These are phyloP conservation scores for Wallemia hederae DNA, from an alignment of 1,284 basidiomycete genomes.

Conservation along the genomic window DNA sequence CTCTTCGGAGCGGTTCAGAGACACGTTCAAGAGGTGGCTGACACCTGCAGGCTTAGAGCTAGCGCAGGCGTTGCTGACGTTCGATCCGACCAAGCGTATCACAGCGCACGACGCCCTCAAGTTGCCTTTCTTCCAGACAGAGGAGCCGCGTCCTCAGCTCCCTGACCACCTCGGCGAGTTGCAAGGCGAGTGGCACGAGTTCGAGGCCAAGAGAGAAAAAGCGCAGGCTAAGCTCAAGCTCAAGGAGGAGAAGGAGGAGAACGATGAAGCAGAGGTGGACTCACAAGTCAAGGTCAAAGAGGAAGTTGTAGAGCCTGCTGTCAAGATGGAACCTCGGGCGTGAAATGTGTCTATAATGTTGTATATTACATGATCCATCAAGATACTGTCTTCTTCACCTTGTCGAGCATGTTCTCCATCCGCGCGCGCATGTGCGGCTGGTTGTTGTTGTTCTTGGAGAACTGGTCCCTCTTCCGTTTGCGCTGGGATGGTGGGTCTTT, in stretches of 20 bases:
- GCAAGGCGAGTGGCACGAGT: conserved; percentile 81
- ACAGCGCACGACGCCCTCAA: conserved; percentile 52
- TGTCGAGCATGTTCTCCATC: neutral
- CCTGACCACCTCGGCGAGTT: conserved; percentile 37
- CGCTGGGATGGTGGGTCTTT: neutral
- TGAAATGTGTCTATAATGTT: neutral
- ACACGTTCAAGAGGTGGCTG: conserved; percentile 53
- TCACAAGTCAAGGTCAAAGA: too few relatives aligned
- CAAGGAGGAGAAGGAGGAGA: conserved; percentile 3
- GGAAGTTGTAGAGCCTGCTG: too few relatives aligned
- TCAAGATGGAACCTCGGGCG: too few relatives aligned
- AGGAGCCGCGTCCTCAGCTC: conserved; percentile 38
- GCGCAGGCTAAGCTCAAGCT: conserved; percentile 12
- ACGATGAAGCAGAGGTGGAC: neutral
- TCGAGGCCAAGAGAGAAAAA: conserved; percentile 58
- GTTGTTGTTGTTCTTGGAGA: neutral
- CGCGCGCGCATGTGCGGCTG: neutral
- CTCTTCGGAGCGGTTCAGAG: conserved; percentile 37
- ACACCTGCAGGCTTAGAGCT: conserved; percentile 55
- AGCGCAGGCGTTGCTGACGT: conserved; percentile 50
- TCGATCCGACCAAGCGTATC: conserved; percentile 48
- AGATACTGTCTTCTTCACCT: neutral
- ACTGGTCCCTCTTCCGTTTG: neutral
- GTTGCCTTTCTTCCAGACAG: conserved; percentile 49
- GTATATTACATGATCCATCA: neutral